These are phyloP conservation scores for Erucastrum elatum DNA, from an alignment of 345 rosid species.

Conservation along the genomic window DNA sequence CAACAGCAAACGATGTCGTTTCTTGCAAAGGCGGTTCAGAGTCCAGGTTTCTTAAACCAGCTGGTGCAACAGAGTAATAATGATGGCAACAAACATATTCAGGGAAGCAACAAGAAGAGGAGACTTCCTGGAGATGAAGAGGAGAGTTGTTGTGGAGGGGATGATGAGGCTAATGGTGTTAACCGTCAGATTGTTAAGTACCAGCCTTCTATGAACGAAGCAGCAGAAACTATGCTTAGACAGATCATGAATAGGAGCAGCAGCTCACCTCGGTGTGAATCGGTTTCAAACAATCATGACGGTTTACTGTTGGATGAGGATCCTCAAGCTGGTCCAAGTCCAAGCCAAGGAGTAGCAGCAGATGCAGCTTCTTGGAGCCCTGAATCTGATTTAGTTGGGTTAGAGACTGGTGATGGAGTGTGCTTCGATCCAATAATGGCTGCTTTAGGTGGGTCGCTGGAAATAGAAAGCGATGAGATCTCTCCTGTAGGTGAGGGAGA, in stretches of 20 bases:
- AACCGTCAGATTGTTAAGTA: conserved; percentile 73
- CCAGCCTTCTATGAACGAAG: conserved; percentile 69
- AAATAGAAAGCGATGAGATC: conserved; percentile 41
- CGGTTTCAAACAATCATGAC: conserved; percentile 45
- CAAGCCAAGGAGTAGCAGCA: conserved; percentile 40
- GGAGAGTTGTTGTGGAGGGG: conserved; percentile 41
- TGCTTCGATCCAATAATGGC: conserved; percentile 48
- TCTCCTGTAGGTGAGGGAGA: conserved; percentile 48
- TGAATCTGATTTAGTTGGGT: conserved; percentile 45
- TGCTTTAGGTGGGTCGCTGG: conserved; percentile 41
- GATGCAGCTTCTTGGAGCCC: conserved; percentile 44
- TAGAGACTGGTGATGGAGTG: conserved; percentile 45
- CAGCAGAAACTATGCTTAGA: conserved; percentile 69
- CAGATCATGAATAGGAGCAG: conserved; percentile 55
- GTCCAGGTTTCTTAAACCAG: conserved; percentile 77
- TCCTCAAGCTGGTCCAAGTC: conserved; percentile 35
- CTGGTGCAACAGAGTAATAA: conserved; percentile 62
- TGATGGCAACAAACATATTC: conserved; percentile 59
- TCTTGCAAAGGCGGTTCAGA: conserved; percentile 85
- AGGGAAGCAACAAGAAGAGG: conserved; percentile 72
- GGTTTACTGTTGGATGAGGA: conserved; percentile 48
- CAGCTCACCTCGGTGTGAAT: conserved; percentile 52
- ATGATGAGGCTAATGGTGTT: conserved; percentile 36
- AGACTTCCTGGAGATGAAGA: conserved; percentile 69
- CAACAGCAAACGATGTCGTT: conserved; percentile 94